phyloP scores from a whole-genome alignment of 2,329 filamentous ascomycete genomes.

The Aquanectria penicillioides region DNA sequence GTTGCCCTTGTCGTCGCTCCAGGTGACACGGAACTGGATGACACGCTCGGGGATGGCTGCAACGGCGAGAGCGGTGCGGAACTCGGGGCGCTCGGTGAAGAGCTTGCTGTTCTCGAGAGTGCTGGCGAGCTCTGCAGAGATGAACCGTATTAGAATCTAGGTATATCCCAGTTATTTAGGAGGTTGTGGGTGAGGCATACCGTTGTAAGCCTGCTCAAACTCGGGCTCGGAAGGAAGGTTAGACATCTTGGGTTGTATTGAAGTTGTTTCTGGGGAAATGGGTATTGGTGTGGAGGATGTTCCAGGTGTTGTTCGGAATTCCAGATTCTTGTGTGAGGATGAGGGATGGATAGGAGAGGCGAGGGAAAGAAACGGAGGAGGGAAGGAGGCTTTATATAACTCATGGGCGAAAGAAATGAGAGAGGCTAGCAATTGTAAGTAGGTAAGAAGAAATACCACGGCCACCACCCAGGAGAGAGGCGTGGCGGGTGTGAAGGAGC shows the following conservation, averaged over 20 bases:
- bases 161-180: background rate
- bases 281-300: conserved; percentile 13
- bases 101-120: conserved; percentile 94
- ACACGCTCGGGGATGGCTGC: conserved; percentile 92
- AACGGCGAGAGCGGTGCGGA: conserved; percentile 88
- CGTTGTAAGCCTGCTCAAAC: conserved; percentile 98
- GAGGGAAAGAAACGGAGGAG: conserved; percentile 11
- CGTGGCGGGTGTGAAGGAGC: background rate
- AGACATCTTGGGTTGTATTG: conserved; percentile 68
- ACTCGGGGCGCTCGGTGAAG: conserved; percentile 94
- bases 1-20: conserved; percentile 93
- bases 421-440: no score
- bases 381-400: conserved; percentile 24
- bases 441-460: background rate
- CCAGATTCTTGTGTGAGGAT: conserved; percentile 11
- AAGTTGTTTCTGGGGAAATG: conserved; percentile 12
- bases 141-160: conserved; percentile 11
- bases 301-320: conserved; percentile 14
- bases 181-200: conserved; percentile 58
- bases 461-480: background rate
- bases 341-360: conserved; percentile 13
- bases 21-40: conserved; percentile 96
- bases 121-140: conserved; percentile 81
- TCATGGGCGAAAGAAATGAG: background rate
- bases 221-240: conserved; percentile 90